Conservation (phyloP, 2,329 filamentous ascomycete species). For the Tolypocladium ophioglossoides region DNA sequence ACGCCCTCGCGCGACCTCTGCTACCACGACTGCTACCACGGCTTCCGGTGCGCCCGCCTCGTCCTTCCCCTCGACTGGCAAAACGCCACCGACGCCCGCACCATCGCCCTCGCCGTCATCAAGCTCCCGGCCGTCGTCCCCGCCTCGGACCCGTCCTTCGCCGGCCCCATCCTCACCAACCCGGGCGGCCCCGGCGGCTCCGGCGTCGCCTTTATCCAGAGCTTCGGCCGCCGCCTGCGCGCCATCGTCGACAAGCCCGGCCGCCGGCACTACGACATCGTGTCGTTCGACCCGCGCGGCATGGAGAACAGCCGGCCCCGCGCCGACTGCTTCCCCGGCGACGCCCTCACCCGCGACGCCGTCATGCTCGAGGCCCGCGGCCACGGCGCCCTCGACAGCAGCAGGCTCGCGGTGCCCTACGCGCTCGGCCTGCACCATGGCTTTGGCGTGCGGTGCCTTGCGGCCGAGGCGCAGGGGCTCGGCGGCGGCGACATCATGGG, state of each 20-base stretch:
- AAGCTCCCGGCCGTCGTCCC: constrained; percentile 28
- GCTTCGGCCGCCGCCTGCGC: constrained; percentile 18
- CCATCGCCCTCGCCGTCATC: constrained; percentile 28
- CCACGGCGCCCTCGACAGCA: constrained; percentile 14
- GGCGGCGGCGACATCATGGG: constrained; percentile 16
- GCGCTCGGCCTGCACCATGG: constrained; percentile 14
- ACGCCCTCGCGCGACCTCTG: constrained; percentile 22
- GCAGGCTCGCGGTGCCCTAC: constrained; percentile 12
- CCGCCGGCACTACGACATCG: constrained; percentile 26
- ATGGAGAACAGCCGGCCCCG: constrained; percentile 24
- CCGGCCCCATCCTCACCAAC: constrained; percentile 31
- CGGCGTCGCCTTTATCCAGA: constrained; percentile 20
- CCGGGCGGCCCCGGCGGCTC: constrained; percentile 34
- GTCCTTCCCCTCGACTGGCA: constrained; percentile 32
- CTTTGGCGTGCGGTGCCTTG: constrained; percentile 17
- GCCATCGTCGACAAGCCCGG: constrained; percentile 13
- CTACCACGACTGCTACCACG: constrained; percentile 29
- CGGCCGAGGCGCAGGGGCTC: constrained; percentile 1
- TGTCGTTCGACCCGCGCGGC: constrained; percentile 35
- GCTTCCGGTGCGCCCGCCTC: constrained; percentile 29
- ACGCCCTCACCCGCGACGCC: constrained; percentile 17
- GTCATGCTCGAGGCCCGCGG: constrained; percentile 19
- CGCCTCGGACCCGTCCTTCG: constrained; percentile 25
- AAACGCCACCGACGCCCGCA: constrained; percentile 15
- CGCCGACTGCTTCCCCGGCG: constrained; percentile 26